Evolutionary conservation across 2,329 filamentous ascomycete genomes (phyloP).

Genomic region (Pseudogymnoascus destructans): DNA sequence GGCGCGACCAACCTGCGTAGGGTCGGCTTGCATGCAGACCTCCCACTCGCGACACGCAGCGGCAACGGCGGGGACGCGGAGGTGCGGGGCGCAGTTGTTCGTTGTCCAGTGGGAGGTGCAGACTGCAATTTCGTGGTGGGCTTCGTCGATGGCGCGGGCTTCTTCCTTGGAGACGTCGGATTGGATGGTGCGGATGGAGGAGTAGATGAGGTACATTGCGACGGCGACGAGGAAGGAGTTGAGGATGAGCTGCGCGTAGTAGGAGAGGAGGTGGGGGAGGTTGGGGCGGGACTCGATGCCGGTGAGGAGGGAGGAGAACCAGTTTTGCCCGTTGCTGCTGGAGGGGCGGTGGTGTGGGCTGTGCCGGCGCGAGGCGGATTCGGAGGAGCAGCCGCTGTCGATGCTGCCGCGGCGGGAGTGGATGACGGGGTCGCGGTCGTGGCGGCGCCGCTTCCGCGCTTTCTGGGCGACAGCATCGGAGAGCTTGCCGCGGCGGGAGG

Average conservation of each 20-base stretch:
- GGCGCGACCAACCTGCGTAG: constrained; percentile 62
- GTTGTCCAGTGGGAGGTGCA: constrained; percentile 62
- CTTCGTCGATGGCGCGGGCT: constrained; percentile 52
- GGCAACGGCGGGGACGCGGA: constrained; percentile 60
- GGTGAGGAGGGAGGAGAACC: constrained; percentile 40
- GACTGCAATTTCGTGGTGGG: constrained; percentile 60
- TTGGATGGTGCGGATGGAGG: constrained; percentile 22
- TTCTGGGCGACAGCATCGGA: constrained; percentile 37
- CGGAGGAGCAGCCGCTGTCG: constrained; percentile 26
- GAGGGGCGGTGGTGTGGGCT: constrained; percentile 1
- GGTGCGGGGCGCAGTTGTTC: constrained; percentile 59
- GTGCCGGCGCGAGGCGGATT: constrained; percentile 20
- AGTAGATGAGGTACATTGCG: constrained; percentile 27
- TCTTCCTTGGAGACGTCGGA: constrained; percentile 34
- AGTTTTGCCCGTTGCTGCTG: constrained; percentile 20
- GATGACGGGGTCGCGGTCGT: constrained; percentile 29
- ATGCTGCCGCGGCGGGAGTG: constrained; percentile 27
- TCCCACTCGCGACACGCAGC: constrained; percentile 68
- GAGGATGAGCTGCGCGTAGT: constrained; percentile 47
- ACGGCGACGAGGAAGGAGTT: constrained; percentile 36
- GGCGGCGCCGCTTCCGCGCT: constrained; percentile 33
- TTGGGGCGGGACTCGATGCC: constrained; percentile 53
- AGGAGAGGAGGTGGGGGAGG: constrained; percentile 51
- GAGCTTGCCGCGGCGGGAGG: constrained; percentile 40
- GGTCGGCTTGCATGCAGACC: constrained; percentile 75